phyloP scores from a whole-genome alignment of 352 stramenopile species.

The Globisporangium irregulare region DNA sequence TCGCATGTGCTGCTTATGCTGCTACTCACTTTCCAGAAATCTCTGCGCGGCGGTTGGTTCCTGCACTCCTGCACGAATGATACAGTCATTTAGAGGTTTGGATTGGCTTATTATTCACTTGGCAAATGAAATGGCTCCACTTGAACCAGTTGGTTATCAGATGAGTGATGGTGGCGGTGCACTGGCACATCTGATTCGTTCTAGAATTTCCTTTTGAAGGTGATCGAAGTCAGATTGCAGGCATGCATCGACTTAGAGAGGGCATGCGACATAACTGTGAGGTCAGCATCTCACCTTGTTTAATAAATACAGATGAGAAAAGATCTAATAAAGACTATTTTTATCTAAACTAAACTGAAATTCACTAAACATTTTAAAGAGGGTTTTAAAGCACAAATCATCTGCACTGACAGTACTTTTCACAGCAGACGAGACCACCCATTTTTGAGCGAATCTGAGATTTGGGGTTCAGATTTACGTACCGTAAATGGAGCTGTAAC shows the following conservation, averaged over 20 bases:
- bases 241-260: neutral
- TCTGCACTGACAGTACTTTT: neutral
- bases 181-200: neutral
- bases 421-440: neutral
- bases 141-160: neutral
- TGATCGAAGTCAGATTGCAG: slow-evolving; percentile 3
- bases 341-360: too few species aligned
- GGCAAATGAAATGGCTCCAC: neutral
- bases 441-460: neutral
- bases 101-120: too few species aligned
- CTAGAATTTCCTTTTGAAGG: slow-evolving; percentile 1
- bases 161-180: neutral
- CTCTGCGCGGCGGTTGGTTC: too few species aligned
- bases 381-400: neutral
- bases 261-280: neutral
- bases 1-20: too few species aligned
- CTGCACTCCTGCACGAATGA: too few species aligned
- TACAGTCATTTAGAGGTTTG: too few species aligned
- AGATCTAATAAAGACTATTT: too few species aligned
- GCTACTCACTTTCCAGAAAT: too few species aligned
- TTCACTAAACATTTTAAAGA: too few species aligned
- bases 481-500: neutral
- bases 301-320: neutral
- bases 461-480: neutral
- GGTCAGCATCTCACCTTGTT: neutral